These are phyloP conservation scores for Pelargonium fulgidum DNA, from an alignment of 441 rosid genomes.

Conservation along the genomic window DNA sequence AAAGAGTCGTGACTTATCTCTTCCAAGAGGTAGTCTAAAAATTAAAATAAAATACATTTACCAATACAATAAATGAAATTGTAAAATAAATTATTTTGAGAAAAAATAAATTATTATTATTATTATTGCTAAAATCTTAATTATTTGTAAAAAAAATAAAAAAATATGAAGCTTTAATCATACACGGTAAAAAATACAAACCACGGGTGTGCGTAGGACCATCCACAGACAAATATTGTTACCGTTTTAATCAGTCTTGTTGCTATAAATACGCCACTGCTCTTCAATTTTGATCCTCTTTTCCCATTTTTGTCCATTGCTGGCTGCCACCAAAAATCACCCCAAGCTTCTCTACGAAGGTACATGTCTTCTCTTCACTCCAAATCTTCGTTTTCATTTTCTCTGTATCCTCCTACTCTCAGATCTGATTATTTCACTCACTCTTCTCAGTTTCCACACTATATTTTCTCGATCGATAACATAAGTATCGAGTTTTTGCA, in stretches of 20 bases:
- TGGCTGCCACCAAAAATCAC: neutral
- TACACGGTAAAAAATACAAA: too few species aligned
- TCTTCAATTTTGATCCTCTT: neutral
- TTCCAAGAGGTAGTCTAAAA: too few species aligned
- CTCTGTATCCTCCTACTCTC: neutral
- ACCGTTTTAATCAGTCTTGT: neutral
- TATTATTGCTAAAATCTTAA: too few species aligned
- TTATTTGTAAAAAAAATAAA: too few species aligned
- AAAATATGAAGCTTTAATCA: too few species aligned
- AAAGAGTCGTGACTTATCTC: too few species aligned
- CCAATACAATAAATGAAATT: too few species aligned
- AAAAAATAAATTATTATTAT: too few species aligned
- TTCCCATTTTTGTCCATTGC: neutral
- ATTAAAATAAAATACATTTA: too few species aligned
- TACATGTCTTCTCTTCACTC: slow-evolving; percentile 1
- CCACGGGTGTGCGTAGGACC: neutral
- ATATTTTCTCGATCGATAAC: neutral
- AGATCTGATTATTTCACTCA: neutral
- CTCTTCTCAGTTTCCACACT: neutral
- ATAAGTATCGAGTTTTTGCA: too few species aligned
- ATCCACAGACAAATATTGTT: neutral
- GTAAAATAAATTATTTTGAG: too few species aligned
- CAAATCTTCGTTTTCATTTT: neutral
- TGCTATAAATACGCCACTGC: slow-evolving; percentile 2
- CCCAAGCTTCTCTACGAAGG: neutral